Evolutionary conservation across 352 stramenopile species (phyloP).

Genomic region (Pythium insidiosum): DNA sequence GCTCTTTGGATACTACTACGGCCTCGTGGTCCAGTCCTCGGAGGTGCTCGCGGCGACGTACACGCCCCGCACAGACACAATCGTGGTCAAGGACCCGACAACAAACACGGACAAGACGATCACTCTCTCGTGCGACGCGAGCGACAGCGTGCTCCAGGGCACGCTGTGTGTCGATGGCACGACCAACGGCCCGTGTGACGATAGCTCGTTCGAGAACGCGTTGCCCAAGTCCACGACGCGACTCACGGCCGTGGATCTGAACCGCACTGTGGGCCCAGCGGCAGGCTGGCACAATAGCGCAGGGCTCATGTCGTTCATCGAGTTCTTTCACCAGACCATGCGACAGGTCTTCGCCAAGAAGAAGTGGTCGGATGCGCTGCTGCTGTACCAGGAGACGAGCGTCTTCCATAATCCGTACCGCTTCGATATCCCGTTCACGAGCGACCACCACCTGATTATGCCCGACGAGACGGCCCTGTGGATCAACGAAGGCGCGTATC

Average conservation of each 20-base stretch:
- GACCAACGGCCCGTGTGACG: conserved; percentile 18
- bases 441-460: conserved; percentile 8
- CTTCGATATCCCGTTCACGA: conserved; percentile 18
- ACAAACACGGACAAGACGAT: conserved; percentile 15
- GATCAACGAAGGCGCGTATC: conserved; percentile 7
- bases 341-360: conserved; percentile 16
- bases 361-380: conserved; percentile 23
- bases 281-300: conserved; percentile 21
- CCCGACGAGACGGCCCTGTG: conserved; percentile 14
- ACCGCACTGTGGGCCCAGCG: no score
- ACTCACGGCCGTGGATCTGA: no score
- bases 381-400: conserved; percentile 10
- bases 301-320: conserved; percentile 17
- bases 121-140: conserved; percentile 11
- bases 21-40: neutral
- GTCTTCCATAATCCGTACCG: conserved; percentile 9
- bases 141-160: conserved; percentile 15
- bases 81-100: conserved; percentile 15
- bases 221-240: no score
- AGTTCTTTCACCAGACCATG: conserved; percentile 23
- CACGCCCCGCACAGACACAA: neutral
- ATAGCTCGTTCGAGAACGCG: conserved; percentile 17
- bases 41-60: neutral
- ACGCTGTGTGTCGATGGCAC: conserved; percentile 18
- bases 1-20: neutral